Percentiles rank a stretch among this genome's conserved stretches.
phyloP scores from a whole-genome alignment of 345 rosid genomes.

The Boechera stricta region DNA sequence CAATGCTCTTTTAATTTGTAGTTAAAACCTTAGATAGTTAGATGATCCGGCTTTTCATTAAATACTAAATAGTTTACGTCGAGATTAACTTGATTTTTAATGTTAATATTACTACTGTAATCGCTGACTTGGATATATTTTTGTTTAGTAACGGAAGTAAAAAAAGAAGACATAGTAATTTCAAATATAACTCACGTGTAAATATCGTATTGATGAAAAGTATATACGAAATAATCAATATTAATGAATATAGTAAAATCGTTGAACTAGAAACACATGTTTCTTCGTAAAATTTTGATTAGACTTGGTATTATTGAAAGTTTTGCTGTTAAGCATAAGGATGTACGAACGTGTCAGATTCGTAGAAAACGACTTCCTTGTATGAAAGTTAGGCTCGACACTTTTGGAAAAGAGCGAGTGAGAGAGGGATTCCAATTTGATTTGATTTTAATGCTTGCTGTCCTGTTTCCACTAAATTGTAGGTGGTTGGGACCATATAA shows the following conservation, averaged over 20 bases:
- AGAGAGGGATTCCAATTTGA: slow-evolving; percentile 6
- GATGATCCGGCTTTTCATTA: background rate
- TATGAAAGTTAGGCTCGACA: background rate
- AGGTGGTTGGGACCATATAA: slow-evolving; percentile 5
- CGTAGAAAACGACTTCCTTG: background rate
- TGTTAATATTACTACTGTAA: background rate
- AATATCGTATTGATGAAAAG: background rate
- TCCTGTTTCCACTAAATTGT: background rate
- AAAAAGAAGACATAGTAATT: background rate
- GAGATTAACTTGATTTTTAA: background rate
- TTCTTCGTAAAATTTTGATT: background rate
- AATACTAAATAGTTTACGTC: background rate
- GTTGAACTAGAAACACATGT: background rate
- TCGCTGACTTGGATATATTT: background rate
- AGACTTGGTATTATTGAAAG: background rate
- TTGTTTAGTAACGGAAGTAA: background rate
- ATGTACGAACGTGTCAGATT: slow-evolving; percentile 3
- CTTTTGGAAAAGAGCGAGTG: slow-evolving; percentile 15
- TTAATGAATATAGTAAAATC: too few relatives aligned
- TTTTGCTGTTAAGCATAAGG: slow-evolving; percentile 2
- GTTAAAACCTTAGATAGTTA: background rate
- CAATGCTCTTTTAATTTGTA: background rate
- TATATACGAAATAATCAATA: background rate
- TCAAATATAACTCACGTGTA: background rate
- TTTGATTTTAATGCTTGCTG: background rate